Percentiles rank a stretch among this genome's conserved stretches.
Evolutionary conservation across 139 green algal genomes (phyloP).

Genomic region (Pleodorina starrii): DNA sequence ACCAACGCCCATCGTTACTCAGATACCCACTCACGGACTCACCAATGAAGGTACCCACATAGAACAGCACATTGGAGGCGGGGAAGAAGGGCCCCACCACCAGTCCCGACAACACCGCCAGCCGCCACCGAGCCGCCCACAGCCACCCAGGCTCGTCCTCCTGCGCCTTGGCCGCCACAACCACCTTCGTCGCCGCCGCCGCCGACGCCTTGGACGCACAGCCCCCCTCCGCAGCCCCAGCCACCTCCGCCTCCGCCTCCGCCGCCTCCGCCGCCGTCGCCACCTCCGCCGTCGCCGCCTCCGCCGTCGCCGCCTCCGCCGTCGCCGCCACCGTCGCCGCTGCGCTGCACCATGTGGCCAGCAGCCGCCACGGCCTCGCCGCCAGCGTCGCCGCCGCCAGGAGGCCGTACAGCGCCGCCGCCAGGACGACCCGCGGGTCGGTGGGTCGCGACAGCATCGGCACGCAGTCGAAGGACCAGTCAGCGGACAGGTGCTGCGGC

Average conservation of each 20-base stretch:
- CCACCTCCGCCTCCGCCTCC: neutral
- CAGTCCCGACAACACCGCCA: slow-evolving; percentile 70
- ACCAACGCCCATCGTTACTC: no score
- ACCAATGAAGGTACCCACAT: slow-evolving; percentile 87
- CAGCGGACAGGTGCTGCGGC: slow-evolving; percentile 77
- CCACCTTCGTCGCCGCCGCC: neutral
- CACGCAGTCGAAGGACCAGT: slow-evolving; percentile 88
- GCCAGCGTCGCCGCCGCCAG: slow-evolving; percentile 39
- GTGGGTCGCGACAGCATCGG: slow-evolving; percentile 61
- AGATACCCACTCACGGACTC: no score
- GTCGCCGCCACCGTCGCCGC: neutral
- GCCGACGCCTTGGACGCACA: neutral
- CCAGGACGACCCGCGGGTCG: slow-evolving; percentile 73
- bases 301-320: neutral
- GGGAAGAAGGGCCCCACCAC: slow-evolving; percentile 82
- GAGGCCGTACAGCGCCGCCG: slow-evolving; percentile 61
- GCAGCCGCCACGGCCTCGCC: slow-evolving; percentile 50
- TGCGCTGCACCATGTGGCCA: slow-evolving; percentile 33
- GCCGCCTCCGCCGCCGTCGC: neutral
- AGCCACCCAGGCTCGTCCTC: neutral
- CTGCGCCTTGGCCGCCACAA: neutral
- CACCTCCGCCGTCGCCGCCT: neutral
- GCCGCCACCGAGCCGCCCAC: slow-evolving; percentile 66
- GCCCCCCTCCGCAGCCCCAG: neutral
- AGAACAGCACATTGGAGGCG: slow-evolving; percentile 87